These are phyloP conservation scores for Oemleria cerasiformis DNA, from an alignment of 306 rosid species.

Conservation along the genomic window DNA sequence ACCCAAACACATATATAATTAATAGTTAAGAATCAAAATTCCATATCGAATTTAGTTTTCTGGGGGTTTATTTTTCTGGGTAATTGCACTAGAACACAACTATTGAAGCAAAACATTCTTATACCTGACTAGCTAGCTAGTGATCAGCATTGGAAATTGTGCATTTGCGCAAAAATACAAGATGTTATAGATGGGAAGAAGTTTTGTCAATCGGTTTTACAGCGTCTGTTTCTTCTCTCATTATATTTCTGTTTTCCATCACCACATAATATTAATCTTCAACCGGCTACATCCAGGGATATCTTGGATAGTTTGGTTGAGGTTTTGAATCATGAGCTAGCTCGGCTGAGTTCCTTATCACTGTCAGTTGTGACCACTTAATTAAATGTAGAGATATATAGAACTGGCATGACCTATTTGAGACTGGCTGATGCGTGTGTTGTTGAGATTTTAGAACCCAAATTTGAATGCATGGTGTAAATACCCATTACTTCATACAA, in stretches of 20 bases:
- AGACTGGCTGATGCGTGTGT: constrained; percentile 10
- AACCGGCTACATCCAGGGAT: not conserved
- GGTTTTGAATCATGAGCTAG: constrained; percentile 3
- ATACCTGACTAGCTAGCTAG: too few species aligned
- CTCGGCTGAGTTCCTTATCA: not conserved
- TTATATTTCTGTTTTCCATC: not conserved
- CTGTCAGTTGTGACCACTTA: not conserved
- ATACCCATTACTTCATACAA: constrained; percentile 68
- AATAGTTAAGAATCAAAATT: not conserved
- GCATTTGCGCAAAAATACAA: constrained; percentile 24
- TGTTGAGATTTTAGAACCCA: constrained; percentile 19
- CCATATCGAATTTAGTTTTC: not conserved
- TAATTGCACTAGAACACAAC: not conserved
- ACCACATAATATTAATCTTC: not conserved
- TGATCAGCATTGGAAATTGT: constrained; percentile 18
- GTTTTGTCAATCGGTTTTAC: too few species aligned
- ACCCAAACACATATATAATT: not conserved
- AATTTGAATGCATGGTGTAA: constrained; percentile 59
- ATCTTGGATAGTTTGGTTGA: not conserved
- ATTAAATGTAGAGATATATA: constrained; percentile 1
- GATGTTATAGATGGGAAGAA: not conserved
- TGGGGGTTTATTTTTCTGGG: constrained; percentile 21
- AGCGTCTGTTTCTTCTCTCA: too few species aligned
- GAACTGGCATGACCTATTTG: constrained; percentile 2
- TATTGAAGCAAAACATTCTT: not conserved